Conservation (phyloP, 2,329 filamentous ascomycete genomes). For the Calonectria pseudoturangicola region DNA sequence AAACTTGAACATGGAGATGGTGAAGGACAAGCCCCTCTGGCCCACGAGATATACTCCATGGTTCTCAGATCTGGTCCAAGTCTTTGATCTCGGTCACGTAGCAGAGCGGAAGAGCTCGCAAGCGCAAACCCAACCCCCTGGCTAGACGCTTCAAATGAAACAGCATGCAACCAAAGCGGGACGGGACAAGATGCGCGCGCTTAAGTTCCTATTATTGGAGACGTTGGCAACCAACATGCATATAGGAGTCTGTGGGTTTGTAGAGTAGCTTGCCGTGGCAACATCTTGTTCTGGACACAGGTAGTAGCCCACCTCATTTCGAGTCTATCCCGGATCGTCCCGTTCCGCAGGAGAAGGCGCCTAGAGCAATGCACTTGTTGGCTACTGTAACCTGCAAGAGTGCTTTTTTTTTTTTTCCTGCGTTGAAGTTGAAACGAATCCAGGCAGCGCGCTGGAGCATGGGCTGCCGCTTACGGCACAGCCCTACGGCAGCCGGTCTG, state of each 20-base stretch:
- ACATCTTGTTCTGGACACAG: neutral
- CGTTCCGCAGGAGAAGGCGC: slow-evolving; percentile 18
- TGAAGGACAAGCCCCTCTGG: neutral
- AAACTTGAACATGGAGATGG: neutral
- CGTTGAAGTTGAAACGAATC: slow-evolving; percentile 5
- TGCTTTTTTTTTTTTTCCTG: neutral
- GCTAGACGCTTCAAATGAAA: slow-evolving; percentile 14
- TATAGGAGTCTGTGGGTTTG: neutral
- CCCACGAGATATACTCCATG: neutral
- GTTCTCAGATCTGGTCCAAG: neutral
- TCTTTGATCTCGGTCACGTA: slow-evolving; percentile 17
- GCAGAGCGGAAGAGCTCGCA: neutral
- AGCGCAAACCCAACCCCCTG: neutral
- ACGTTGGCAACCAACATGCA: slow-evolving; percentile 22
- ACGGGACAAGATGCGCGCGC: slow-evolving; percentile 4
- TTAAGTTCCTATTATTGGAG: slow-evolving; percentile 12
- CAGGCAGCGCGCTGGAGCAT: slow-evolving; percentile 2
- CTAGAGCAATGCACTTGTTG: slow-evolving; percentile 7
- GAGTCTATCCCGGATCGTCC: slow-evolving; percentile 26
- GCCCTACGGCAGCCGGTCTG: neutral
- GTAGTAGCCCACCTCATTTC: neutral
- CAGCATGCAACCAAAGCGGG: neutral
- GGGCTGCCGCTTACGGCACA: slow-evolving; percentile 16
- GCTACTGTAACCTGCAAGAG: slow-evolving; percentile 1
- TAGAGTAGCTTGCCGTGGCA: neutral